Percentiles rank a stretch among this genome's conserved stretches.
These are phyloP conservation scores for Solanum etuberosum DNA, from an alignment of 257 asterid genomes.

Conservation along the genomic window DNA sequence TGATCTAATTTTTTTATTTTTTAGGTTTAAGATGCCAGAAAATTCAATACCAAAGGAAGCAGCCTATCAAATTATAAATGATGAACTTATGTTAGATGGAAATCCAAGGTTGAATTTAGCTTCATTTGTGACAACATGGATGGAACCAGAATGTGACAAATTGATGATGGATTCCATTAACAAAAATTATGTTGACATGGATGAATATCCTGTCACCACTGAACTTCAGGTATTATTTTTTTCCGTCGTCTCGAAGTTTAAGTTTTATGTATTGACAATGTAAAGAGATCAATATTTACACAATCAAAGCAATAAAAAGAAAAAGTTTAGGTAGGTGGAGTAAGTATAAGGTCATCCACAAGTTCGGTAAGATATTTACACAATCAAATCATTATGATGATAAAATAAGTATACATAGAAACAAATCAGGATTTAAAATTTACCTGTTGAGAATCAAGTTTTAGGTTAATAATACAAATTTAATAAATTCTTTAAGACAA, in stretches of 20 bases:
- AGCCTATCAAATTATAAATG: slow-evolving; percentile 84
- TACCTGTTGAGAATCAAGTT: no score
- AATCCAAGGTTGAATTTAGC: slow-evolving; percentile 87
- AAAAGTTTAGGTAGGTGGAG: neutral
- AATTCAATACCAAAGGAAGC: slow-evolving; percentile 93
- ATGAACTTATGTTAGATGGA: slow-evolving; percentile 95
- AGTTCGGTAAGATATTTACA: neutral
- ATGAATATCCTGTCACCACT: slow-evolving; percentile 90
- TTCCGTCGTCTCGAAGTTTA: neutral
- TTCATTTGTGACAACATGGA: slow-evolving; percentile 90
- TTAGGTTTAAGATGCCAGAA: slow-evolving; percentile 68
- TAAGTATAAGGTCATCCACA: accelerated
- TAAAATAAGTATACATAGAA: neutral
- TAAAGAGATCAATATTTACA: neutral
- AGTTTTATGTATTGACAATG: neutral
- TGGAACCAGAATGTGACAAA: slow-evolving; percentile 96
- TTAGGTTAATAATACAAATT: no score
- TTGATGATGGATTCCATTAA: slow-evolving; percentile 66
- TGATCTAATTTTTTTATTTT: neutral
- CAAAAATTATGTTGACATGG: slow-evolving; percentile 92
- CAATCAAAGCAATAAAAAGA: neutral
- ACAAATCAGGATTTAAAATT: accelerated
- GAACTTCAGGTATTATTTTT: slow-evolving; percentile 54
- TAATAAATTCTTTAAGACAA: no score
- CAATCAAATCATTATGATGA: neutral